Evolutionary conservation across 805 yeast genomes (phyloP).

Genomic region (Naumovozyma castellii): DNA sequence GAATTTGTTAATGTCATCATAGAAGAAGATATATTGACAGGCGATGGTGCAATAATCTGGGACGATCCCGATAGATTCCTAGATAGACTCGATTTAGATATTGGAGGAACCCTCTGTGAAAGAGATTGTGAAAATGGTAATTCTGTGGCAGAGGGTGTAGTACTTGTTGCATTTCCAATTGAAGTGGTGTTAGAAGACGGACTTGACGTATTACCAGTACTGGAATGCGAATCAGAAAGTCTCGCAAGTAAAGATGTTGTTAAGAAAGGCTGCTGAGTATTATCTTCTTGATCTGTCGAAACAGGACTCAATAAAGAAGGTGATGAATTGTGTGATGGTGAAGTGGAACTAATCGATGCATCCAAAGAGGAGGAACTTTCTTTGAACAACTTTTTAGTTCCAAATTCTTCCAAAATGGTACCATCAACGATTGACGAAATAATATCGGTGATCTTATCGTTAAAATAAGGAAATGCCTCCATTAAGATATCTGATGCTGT

Average conservation of each 20-base stretch:
- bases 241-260: not conserved
- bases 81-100: not conserved
- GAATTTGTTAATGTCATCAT: conserved; percentile 5
- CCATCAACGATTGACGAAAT: conserved; percentile 23
- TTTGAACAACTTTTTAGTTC: conserved; percentile 9
- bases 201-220: not conserved
- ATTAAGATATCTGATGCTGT: conserved; percentile 22
- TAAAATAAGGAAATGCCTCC: conserved; percentile 16
- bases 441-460: conserved; percentile 18
- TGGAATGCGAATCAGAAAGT: not conserved
- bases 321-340: conserved; percentile 6
- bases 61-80: not conserved
- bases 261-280: not conserved
- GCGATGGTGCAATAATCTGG: not conserved
- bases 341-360: conserved; percentile 6
- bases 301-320: not conserved
- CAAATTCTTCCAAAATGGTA: conserved; percentile 14
- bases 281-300: not conserved
- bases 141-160: not conserved
- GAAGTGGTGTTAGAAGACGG: not conserved
- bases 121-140: not conserved
- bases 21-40: conserved; percentile 2
- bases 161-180: not conserved
- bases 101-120: not conserved
- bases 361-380: conserved; percentile 8